Evolutionary conservation across 139 green algal genomes (phyloP), one percentile per base, ranked within the genome.

Genomic region (Asterochloris erici): DNA sequence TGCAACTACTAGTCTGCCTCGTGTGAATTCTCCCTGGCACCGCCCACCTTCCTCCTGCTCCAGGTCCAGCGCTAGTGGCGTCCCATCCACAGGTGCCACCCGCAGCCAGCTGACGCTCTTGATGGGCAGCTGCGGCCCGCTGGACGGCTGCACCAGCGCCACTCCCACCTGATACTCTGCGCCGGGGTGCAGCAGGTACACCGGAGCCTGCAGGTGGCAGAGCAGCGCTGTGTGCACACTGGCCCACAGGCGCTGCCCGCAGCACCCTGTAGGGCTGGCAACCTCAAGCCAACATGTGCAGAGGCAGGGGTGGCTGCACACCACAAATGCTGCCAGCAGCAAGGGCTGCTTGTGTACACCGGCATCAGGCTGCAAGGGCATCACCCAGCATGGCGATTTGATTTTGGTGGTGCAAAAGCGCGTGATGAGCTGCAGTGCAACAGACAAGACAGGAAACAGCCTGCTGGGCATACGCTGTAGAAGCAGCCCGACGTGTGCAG

Each of bases 101-200:
- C 78, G 61, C n/a, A 82, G 21, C 63, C 63, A 73, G 28, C n/a
- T 63, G 26, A 73, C 78, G 14, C 78, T 66, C 63, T 73, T 21
- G n/a, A 82, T 66, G 15, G 27, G 78, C 63, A 82, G 24, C 26
- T 38, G 27, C 27, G 63, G 78, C 16, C 78, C 78, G 29, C n/a
- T 19, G 9, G 78, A 26, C 29, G 78, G 78, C 26, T 82, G 62
- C 24, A 82, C 61, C 78, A 82, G 28, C 61, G 61, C 73, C 61
- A 82, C 28, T 21, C 78, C 63, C 38, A 82, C 26, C 61, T 82
- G 78, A n/a, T 82, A 82, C 64, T 82, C 78, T 14, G 61, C 78
- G 2, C 62, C 78, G 9, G 78, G 78, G 78, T 82, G 78, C 78
- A 82, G 78, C 78, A 82, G 63, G 64, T 74, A 82, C 23, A 82